Conservation (phyloP, 2,329 filamentous ascomycete species). For the Colletotrichum scovillei region DNA sequence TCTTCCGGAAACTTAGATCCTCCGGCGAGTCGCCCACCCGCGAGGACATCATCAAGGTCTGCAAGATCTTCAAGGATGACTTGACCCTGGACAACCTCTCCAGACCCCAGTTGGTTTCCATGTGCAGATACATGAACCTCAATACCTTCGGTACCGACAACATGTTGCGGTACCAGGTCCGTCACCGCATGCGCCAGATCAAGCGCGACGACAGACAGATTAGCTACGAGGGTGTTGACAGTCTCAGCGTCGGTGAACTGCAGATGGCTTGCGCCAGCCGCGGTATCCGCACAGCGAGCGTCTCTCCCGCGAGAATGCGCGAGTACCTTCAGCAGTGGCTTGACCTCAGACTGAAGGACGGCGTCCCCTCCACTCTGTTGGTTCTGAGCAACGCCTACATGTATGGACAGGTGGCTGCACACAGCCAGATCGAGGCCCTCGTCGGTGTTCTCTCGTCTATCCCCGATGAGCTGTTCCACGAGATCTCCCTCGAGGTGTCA, state of each 20-base stretch:
- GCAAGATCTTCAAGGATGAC: slow-evolving; percentile 99
- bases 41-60: slow-evolving; percentile 96
- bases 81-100: slow-evolving; percentile 97
- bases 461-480: slow-evolving; percentile 98
- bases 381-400: slow-evolving; percentile 98
- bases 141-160: slow-evolving; percentile 97
- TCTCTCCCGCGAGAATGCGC: slow-evolving; percentile 87
- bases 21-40: slow-evolving; percentile 91
- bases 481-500: slow-evolving; percentile 98
- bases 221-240: slow-evolving; percentile 91
- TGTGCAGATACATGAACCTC: slow-evolving; percentile 98
- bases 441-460: slow-evolving; percentile 94
- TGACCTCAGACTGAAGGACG: slow-evolving; percentile 90
- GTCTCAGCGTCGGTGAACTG: slow-evolving; percentile 90
- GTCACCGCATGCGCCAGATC: slow-evolving; percentile 98
- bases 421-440: slow-evolving; percentile 91
- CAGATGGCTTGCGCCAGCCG: slow-evolving; percentile 93
- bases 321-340: slow-evolving; percentile 95
- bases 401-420: slow-evolving; percentile 91
- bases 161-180: slow-evolving; percentile 96
- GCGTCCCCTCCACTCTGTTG: slow-evolving; percentile 94
- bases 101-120: slow-evolving; percentile 93
- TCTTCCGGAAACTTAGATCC: slow-evolving; percentile 95
- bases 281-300: slow-evolving; percentile 90
- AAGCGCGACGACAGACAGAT: slow-evolving; percentile 98